Base-by-base conservation (phyloP, 345 rosid genomes). In the Salix exigua region DNA sequence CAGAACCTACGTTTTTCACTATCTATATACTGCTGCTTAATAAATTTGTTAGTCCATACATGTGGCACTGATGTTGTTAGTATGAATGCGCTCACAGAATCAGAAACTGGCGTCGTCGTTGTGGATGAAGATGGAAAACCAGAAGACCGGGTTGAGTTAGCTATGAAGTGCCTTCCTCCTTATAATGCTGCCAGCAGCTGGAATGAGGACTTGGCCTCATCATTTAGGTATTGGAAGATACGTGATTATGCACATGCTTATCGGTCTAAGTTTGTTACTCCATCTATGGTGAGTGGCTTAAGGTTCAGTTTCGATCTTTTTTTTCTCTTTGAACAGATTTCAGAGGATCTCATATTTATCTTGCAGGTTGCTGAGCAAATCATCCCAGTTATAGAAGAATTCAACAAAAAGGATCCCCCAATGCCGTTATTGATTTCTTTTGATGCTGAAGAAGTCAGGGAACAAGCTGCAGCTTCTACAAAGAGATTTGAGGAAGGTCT, bases 191-290 rank as follows among this genome's bases (percentile, higher is more conserved):
- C 91, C 74, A 85, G 51, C 72, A 69, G 68, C 87, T 85, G 85
- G 71, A 85, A 73, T 38, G 74, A 67, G 17, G 86, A 83, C 69
- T 66, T 74, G 3, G 55, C 66, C 68, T 40, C 83, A 48, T 82
- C 90, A 18, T 93, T 91, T 61, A 86, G 89, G 66, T 93, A 91
- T 73, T 90, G 97, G 95, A 93, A 88, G 89, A 91, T 93, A 80
- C 97, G 97, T 33, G 98, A 93, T 83, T 93, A 84, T 81, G 98
- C 89, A 1, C 75, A 88, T 86, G 92, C 91, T 75, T 93, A 93
- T 85, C 90, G 89, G 73, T 86, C 95, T 31, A 89, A 88, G 83
- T 82, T 90, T 72, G 87, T 84, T 53, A 90, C 95, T 11, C 98
- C 98, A 66, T 83, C 87, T 48, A 79, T 73, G 88, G 97, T 91